Evolutionary conservation across 345 rosid genomes (phyloP).

Genomic region (Hibiscus tridactylites): DNA sequence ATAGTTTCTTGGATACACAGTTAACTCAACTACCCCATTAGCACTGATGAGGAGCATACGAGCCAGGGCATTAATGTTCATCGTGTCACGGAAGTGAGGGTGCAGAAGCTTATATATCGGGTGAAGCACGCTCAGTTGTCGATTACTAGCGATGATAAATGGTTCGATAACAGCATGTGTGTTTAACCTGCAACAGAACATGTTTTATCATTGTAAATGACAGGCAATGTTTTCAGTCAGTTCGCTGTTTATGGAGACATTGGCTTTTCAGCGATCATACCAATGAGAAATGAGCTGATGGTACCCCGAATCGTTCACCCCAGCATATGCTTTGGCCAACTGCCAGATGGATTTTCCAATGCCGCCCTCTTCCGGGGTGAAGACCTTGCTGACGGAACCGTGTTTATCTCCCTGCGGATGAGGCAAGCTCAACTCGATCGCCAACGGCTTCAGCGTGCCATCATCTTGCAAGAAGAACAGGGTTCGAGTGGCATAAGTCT

Average conservation of each 20-base stretch:
- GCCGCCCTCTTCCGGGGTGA: conserved; percentile 55
- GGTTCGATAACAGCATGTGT: conserved; percentile 83
- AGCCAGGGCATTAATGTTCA: conserved; percentile 82
- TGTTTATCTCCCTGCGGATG: conserved; percentile 65
- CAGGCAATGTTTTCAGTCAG: too few species aligned
- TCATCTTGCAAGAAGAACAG: conserved; percentile 59
- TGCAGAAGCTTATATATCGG: conserved; percentile 60
- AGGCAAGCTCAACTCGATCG: conserved; percentile 79
- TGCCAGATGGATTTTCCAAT: conserved; percentile 69
- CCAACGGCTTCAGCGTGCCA: conserved; percentile 68
- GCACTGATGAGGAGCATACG: conserved; percentile 77
- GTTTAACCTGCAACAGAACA: conserved; percentile 41
- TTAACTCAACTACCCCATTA: conserved; percentile 58
- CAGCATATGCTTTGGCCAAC: conserved; percentile 83
- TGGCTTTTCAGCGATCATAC: conserved; percentile 25
- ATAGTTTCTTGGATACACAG: conserved; percentile 64
- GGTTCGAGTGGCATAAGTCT: conserved; percentile 77
- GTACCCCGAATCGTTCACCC: conserved; percentile 80
- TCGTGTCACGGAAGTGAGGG: conserved; percentile 54
- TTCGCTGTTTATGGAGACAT: background rate
- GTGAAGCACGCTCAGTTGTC: conserved; percentile 73
- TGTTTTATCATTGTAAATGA: too few species aligned
- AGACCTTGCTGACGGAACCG: conserved; percentile 66
- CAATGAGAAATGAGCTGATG: conserved; percentile 90
- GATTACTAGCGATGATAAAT: conserved; percentile 61